Evolutionary conservation across 306 rosid species (phyloP).

Genomic region (Castanopsis chinensis): DNA sequence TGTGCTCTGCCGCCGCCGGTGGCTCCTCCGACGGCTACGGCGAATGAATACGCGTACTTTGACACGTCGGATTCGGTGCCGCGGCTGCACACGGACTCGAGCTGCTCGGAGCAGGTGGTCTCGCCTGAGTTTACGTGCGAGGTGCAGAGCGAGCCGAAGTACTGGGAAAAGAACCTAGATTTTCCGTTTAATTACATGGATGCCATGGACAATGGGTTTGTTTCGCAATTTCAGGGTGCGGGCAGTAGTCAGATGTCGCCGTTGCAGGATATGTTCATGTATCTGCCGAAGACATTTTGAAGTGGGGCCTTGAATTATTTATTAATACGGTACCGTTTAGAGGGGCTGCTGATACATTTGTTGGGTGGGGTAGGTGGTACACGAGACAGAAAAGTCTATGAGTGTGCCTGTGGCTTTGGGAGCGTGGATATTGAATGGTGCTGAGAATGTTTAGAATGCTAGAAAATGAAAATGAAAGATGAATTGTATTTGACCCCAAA

Average conservation of each 20-base stretch:
- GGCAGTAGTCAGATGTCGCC: conserved; percentile 70
- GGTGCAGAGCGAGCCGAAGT: conserved; percentile 93
- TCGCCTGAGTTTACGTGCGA: conserved; percentile 85
- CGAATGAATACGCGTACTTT: conserved; percentile 51
- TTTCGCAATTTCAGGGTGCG: conserved; percentile 44
- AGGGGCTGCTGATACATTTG: not conserved
- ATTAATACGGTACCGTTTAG: not conserved
- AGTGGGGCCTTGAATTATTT: not conserved
- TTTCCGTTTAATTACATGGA: conserved; percentile 58
- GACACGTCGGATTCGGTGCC: conserved; percentile 80
- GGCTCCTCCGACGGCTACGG: not conserved
- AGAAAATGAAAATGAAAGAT: not conserved
- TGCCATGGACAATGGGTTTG: conserved; percentile 46
- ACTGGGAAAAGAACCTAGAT: conserved; percentile 67
- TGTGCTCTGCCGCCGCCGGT: conserved; percentile 4
- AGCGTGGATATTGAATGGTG: not conserved
- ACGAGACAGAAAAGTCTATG: conserved; percentile 79
- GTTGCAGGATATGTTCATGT: conserved; percentile 83
- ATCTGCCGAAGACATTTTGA: conserved; percentile 53
- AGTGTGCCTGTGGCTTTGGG: conserved; percentile 55
- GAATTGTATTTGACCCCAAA: not conserved
- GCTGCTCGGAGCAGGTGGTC: conserved; percentile 95
- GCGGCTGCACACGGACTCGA: conserved; percentile 85
- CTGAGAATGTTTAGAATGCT: not conserved
- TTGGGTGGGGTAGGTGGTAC: conserved; percentile 8